Conservation (phyloP, 768 basidiomycete species). For the Suillus hirtellus region DNA sequence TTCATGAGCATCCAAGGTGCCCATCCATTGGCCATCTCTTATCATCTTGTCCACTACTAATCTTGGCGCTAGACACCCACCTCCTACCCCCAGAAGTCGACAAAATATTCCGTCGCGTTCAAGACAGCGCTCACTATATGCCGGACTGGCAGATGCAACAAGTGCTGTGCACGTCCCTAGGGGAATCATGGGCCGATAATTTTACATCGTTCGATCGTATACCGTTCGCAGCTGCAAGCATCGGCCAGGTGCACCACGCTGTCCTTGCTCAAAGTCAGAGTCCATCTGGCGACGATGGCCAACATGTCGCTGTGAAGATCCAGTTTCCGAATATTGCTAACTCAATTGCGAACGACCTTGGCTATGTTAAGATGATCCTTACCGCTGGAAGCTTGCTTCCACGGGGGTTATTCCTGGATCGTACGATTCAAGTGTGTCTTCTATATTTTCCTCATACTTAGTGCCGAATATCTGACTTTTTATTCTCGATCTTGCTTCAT, state of each 20-base stretch:
- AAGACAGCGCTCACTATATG: conserved; percentile 98
- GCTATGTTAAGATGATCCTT: conserved; percentile 81
- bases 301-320: conserved; percentile 78
- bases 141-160: conserved; percentile 96
- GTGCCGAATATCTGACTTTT: neutral
- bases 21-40: conserved; percentile 2
- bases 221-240: conserved; percentile 94
- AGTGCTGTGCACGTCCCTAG: conserved; percentile 78
- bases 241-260: conserved; percentile 88
- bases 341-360: conserved; percentile 85
- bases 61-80: conserved; percentile 67
- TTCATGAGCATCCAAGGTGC: conserved; percentile 95
- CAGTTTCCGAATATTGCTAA: conserved; percentile 92
- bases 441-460: neutral
- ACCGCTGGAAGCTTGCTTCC: conserved; percentile 82
- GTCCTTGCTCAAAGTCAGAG: conserved; percentile 53
- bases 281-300: conserved; percentile 50
- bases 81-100: conserved; percentile 86
- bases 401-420: conserved; percentile 85
- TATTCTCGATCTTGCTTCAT: conserved; percentile 1
- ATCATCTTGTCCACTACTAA: neutral
- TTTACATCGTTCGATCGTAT: conserved; percentile 80
- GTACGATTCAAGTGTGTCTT: conserved; percentile 66
- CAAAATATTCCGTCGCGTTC: conserved; percentile 84
- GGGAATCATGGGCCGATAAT: conserved; percentile 66